These are phyloP conservation scores for Boechera retrofracta DNA, from an alignment of 345 rosid species.

Conservation along the genomic window DNA sequence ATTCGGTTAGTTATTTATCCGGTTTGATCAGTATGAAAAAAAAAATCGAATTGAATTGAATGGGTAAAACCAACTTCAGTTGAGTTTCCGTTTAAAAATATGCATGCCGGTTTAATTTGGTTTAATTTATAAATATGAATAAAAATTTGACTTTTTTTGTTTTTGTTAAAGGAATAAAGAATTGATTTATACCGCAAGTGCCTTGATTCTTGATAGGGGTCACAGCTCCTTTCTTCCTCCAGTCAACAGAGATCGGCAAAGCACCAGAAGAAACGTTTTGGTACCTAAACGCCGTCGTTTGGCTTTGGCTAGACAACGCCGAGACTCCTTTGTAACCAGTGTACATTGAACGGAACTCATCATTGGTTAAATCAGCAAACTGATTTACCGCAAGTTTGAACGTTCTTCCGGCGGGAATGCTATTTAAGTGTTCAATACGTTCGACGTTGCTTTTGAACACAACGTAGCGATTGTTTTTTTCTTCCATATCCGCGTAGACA, in stretches of 20 bases:
- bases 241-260: conserved; percentile 44
- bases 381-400: conserved; percentile 53
- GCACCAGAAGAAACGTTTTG: conserved; percentile 43
- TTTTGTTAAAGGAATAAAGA: not conserved
- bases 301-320: not conserved
- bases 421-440: conserved; percentile 49
- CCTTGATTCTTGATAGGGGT: conserved; percentile 52
- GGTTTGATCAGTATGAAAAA: not conserved
- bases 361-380: conserved; percentile 59
- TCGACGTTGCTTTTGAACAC: conserved; percentile 54
- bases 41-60: too few species aligned
- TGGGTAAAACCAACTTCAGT: not conserved
- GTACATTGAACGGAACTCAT: conserved; percentile 49
- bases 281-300: conserved; percentile 30
- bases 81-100: not conserved
- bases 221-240: conserved; percentile 55
- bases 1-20: not conserved
- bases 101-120: not conserved
- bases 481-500: conserved; percentile 41
- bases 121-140: not conserved
- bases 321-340: conserved; percentile 46
- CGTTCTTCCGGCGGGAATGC: conserved; percentile 20
- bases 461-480: conserved; percentile 45
- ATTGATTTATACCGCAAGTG: conserved; percentile 43
- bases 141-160: not conserved